These are phyloP conservation scores for Claviceps paspali DNA, from an alignment of 2,329 filamentous ascomycete genomes.

Conservation along the genomic window DNA sequence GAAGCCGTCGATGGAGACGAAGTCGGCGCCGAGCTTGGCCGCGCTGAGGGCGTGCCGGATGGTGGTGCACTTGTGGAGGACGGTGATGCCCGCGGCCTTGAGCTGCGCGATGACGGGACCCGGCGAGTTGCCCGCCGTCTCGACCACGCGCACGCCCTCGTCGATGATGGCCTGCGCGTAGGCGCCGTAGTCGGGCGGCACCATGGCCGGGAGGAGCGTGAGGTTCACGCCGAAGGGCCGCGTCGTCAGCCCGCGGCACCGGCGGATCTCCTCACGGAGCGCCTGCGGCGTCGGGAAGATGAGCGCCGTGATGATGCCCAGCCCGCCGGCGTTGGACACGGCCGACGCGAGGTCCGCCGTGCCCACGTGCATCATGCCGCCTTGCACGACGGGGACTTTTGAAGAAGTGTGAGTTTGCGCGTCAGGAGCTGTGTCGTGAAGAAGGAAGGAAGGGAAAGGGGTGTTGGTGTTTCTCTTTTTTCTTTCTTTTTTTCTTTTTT, in stretches of 20 bases:
- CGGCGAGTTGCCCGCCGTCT: slow-evolving; percentile 79
- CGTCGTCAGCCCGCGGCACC: slow-evolving; percentile 64
- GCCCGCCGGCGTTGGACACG: slow-evolving; percentile 67
- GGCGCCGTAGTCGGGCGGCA: slow-evolving; percentile 80
- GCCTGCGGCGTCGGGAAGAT: slow-evolving; percentile 88
- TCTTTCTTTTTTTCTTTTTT: too few relatives aligned
- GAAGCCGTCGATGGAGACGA: slow-evolving; percentile 92
- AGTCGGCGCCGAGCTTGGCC: slow-evolving; percentile 89
- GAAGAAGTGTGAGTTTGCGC: not conserved
- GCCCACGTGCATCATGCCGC: slow-evolving; percentile 77
- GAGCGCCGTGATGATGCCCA: slow-evolving; percentile 72
- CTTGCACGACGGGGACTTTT: slow-evolving; percentile 65
- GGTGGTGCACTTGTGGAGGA: slow-evolving; percentile 96
- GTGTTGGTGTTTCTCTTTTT: too few relatives aligned
- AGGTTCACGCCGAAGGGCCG: slow-evolving; percentile 87
- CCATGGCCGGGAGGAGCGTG: slow-evolving; percentile 77
- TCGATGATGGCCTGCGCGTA: slow-evolving; percentile 90
- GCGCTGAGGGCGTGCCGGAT: slow-evolving; percentile 87
- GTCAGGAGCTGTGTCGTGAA: too few relatives aligned
- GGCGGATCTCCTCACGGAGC: slow-evolving; percentile 83
- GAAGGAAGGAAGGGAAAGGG: too few relatives aligned
- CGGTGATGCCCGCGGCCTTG: slow-evolving; percentile 61
- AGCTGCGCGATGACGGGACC: slow-evolving; percentile 82
- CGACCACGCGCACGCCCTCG: slow-evolving; percentile 80
- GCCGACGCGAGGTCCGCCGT: slow-evolving; percentile 65